Evolutionary conservation across 2,329 filamentous ascomycete species (phyloP).

Genomic region (Aspergillus quadrilineatus): DNA sequence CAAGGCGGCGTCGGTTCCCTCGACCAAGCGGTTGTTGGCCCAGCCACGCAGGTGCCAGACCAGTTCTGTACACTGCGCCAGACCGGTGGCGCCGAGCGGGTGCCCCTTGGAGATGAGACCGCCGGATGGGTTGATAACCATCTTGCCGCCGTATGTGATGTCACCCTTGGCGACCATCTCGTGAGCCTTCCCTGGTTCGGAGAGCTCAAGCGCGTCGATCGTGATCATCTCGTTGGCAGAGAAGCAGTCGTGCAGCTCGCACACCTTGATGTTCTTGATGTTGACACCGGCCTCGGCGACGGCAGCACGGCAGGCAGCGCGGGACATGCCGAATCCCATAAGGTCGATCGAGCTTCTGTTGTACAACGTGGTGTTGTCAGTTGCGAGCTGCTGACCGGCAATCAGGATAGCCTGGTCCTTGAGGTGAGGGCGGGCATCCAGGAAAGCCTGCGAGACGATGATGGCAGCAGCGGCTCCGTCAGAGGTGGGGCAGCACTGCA

Average conservation of each 20-base stretch:
- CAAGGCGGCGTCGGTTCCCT: slow-evolving; percentile 68
- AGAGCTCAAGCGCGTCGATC: slow-evolving; percentile 81
- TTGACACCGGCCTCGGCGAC: slow-evolving; percentile 65
- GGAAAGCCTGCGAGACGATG: slow-evolving; percentile 83
- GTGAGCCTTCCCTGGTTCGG: slow-evolving; percentile 78
- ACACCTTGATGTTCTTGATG: slow-evolving; percentile 72
- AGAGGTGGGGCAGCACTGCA: slow-evolving; percentile 97
- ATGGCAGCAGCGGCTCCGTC: slow-evolving; percentile 89
- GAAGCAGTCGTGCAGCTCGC: slow-evolving; percentile 97
- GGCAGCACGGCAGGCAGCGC: slow-evolving; percentile 68
- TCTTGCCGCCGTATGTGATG: slow-evolving; percentile 82
- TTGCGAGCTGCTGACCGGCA: slow-evolving; percentile 83
- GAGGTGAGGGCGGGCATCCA: slow-evolving; percentile 79
- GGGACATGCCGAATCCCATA: slow-evolving; percentile 83
- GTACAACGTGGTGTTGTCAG: slow-evolving; percentile 78
- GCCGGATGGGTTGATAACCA: slow-evolving; percentile 89
- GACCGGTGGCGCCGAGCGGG: slow-evolving; percentile 87
- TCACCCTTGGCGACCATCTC: slow-evolving; percentile 83
- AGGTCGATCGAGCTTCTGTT: slow-evolving; percentile 79
- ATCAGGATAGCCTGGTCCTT: slow-evolving; percentile 81
- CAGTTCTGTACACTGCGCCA: slow-evolving; percentile 91
- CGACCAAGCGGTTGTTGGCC: slow-evolving; percentile 82
- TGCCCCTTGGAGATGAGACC: slow-evolving; percentile 96
- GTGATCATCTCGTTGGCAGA: slow-evolving; percentile 90
- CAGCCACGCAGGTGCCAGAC: slow-evolving; percentile 94